Evolutionary conservation across 2,329 filamentous ascomycete species (phyloP).

Genomic region (Paecilomyces variotii): DNA sequence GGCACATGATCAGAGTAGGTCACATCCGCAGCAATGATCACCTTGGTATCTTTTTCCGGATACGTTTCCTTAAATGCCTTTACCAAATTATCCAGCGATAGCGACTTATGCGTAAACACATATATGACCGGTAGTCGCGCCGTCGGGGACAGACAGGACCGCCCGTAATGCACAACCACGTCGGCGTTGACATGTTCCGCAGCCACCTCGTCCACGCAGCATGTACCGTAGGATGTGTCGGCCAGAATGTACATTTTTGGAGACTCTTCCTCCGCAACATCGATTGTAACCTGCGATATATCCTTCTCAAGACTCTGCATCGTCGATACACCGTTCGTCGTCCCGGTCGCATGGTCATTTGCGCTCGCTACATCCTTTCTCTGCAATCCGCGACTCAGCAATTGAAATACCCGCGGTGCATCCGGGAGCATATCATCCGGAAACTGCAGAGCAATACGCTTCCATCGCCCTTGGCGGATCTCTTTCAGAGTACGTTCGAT

Average conservation of each 20-base stretch:
- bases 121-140: conserved; percentile 81
- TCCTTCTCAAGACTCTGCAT: conserved; percentile 15
- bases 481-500: conserved; percentile 70
- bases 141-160: conserved; percentile 85
- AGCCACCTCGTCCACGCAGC: conserved; percentile 94
- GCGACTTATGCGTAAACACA: conserved; percentile 68
- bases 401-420: conserved; percentile 68
- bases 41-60: conserved; percentile 51
- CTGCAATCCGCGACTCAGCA: conserved; percentile 49
- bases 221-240: conserved; percentile 94
- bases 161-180: conserved; percentile 87
- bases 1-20: conserved; percentile 72
- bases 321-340: conserved; percentile 4
- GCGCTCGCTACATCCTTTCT: conserved; percentile 12
- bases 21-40: conserved; percentile 82
- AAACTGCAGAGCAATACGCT: conserved; percentile 82
- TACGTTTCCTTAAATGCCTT: conserved; percentile 63
- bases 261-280: conserved; percentile 15
- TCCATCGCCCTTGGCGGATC: conserved; percentile 64
- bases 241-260: conserved; percentile 70
- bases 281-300: conserved; percentile 18
- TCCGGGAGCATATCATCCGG: conserved; percentile 87
- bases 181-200: conserved; percentile 89
- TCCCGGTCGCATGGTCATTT: conserved; percentile 5
- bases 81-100: conserved; percentile 55